Base-by-base conservation (phyloP, 2,329 filamentous ascomycete genomes). In the Sporothrix brasiliensis region DNA sequence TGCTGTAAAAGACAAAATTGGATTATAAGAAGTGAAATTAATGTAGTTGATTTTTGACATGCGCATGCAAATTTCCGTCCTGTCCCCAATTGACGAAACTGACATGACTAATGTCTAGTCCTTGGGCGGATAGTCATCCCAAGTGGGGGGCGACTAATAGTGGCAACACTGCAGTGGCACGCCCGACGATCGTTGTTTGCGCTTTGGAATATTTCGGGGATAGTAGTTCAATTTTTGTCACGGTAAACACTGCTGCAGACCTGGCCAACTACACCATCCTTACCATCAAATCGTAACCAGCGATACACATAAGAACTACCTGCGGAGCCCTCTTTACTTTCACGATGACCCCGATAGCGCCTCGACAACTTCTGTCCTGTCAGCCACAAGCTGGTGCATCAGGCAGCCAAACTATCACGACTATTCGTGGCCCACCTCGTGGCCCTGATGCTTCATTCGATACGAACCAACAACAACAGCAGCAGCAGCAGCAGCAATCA, bases 381-480 rank as follows among this genome's bases (percentile, higher is more conserved):
- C 56, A 54, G 16, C 54, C 34, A 30, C 67, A 54, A 21, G 14
- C 49, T 5, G 63, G 53, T 9, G 27, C 68, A 34, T 56, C 65
- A 16, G 68, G 67, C 34, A 72, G 70, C 56, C 70, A 58, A 58
- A 68, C 67, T 6, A 56, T 56, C 53, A 49, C 56, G 41, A 61
- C 67, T 7, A 44, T 49, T 7, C 19, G 65, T 2, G 69, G 58
- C 14, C 66, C 66, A 2, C 67, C 69, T 10, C 11, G 58, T 10
- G 21, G 27, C 69, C 77, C 74, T 13, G 78, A 75, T 72, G 78
- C 75, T 13, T 39, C 50, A 7, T 19, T 44, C 7, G 56, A 34
- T 21, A 9, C n/a, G 4, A n/a, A 61, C 49, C 24, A 72, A 53
- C 79, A n/a, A 24, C 27, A 74, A 10, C 41, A 44, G 41, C 41